Evolutionary conservation across 202 grass and related monocot genomes (phyloP).

Genomic region (Eragrostis tef): DNA sequence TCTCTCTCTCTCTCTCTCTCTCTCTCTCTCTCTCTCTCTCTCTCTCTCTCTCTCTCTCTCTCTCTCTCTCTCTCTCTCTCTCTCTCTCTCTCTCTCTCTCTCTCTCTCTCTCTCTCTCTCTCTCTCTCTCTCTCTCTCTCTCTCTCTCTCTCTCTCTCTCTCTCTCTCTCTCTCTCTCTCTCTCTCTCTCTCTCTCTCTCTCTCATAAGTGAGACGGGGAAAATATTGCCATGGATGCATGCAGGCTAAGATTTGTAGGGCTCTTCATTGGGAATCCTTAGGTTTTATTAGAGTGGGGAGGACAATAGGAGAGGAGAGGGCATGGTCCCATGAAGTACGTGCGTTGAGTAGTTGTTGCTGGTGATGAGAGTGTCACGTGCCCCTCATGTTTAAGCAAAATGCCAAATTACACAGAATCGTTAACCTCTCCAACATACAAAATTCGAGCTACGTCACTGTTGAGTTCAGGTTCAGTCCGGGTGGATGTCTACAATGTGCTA

Average conservation of each 20-base stretch:
- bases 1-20: constrained; percentile 15
- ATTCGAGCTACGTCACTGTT: constrained; percentile 1
- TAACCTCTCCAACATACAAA: constrained; percentile 21
- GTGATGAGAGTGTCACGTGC: constrained; percentile 45
- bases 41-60: constrained; percentile 17
- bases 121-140: constrained; percentile 12
- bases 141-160: constrained; percentile 1
- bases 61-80: constrained; percentile 5
- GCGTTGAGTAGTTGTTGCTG: constrained; percentile 49
- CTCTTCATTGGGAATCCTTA: constrained; percentile 69
- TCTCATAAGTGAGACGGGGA: constrained; percentile 43
- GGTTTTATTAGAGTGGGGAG: constrained; percentile 62
- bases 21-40: constrained; percentile 5
- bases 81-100: constrained; percentile 14
- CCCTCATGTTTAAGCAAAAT: constrained; percentile 38
- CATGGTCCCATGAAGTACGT: constrained; percentile 64
- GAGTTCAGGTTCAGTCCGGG: not conserved
- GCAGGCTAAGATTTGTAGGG: constrained; percentile 56
- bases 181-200: not conserved
- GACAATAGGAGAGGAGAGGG: constrained; percentile 30
- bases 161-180: constrained; percentile 34
- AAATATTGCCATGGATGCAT: constrained; percentile 41
- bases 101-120: constrained; percentile 9
- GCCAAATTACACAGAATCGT: constrained; percentile 45
- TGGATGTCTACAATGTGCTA: not conserved